Evolutionary conservation across 148 eudicot species (phyloP).

Genomic region (Rheum nobile): DNA sequence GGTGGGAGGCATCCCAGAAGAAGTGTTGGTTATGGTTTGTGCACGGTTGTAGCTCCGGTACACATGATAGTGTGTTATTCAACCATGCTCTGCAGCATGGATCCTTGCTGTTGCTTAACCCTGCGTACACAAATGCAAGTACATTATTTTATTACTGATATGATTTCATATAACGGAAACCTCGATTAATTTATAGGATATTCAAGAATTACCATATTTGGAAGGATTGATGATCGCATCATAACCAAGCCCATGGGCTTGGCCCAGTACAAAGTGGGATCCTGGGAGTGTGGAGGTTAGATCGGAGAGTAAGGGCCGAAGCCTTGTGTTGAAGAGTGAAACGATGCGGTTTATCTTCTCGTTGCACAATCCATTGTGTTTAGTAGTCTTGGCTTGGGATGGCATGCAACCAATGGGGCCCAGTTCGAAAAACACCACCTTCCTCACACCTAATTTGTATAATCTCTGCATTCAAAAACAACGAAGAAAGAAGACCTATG

Average conservation of each 20-base stretch:
- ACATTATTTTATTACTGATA: not conserved
- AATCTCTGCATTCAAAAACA: slow-evolving; percentile 21
- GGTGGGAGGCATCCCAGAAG: slow-evolving; percentile 60
- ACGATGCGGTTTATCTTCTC: slow-evolving; percentile 33
- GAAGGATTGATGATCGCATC: slow-evolving; percentile 41
- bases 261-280: slow-evolving; percentile 39
- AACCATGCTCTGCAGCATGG: slow-evolving; percentile 40
- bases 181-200: too few relatives aligned
- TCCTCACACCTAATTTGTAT: slow-evolving; percentile 41
- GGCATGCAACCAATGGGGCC: slow-evolving; percentile 78
- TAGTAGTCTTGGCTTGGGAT: slow-evolving; percentile 13
- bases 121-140: slow-evolving; percentile 6
- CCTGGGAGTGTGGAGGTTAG: slow-evolving; percentile 35
- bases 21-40: slow-evolving; percentile 17
- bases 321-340: slow-evolving; percentile 28
- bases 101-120: slow-evolving; percentile 24
- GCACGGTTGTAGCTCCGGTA: slow-evolving; percentile 27
- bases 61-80: slow-evolving; percentile 31
- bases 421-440: slow-evolving; percentile 44
- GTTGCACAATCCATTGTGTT: slow-evolving; percentile 32
- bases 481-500: too few relatives aligned
- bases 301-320: slow-evolving; percentile 25
- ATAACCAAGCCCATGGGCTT: slow-evolving; percentile 29
- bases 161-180: too few relatives aligned
- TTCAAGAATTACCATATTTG: slow-evolving; percentile 33